phyloP scores from a whole-genome alignment of 1,284 basidiomycete genomes.

The Rhodotorula sp. region DNA sequence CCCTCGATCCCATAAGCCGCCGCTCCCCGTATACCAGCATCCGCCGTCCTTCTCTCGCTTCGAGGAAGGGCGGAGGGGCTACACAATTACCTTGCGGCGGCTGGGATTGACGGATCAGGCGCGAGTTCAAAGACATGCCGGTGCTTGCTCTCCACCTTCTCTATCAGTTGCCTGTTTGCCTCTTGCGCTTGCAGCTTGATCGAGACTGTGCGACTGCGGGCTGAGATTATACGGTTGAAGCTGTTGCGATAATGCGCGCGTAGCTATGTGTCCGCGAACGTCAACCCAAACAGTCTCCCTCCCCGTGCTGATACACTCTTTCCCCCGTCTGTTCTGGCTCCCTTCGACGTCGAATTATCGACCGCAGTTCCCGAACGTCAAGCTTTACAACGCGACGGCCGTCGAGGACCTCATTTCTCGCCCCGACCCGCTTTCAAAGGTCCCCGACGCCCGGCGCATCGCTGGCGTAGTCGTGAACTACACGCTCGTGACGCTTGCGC shows the following conservation, averaged over 20 bases:
- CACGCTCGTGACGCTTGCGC: slow-evolving; percentile 25
- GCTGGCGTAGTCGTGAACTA: slow-evolving; percentile 84
- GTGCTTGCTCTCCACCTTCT: no score
- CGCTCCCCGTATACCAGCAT: no score
- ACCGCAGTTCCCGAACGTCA: slow-evolving; percentile 63
- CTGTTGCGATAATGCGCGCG: slow-evolving; percentile 31
- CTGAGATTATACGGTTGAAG: slow-evolving; percentile 32
- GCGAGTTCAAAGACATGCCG: no score
- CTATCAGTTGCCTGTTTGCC: not conserved
- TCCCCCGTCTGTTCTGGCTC: not conserved
- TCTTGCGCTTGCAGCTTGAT: not conserved
- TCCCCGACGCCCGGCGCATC: slow-evolving; percentile 59
- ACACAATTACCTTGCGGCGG: no score
- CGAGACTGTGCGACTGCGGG: not conserved
- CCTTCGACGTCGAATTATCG: not conserved
- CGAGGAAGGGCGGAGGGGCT: no score
- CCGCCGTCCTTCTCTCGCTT: no score
- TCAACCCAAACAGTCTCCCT: not conserved
- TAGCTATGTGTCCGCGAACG: slow-evolving; percentile 9
- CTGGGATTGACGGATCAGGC: no score
- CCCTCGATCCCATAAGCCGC: no score
- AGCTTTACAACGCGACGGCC: slow-evolving; percentile 64
- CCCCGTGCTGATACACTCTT: slow-evolving; percentile 24
- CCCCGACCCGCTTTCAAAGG: slow-evolving; percentile 57
- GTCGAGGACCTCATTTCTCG: slow-evolving; percentile 69